Conservation (phyloP, 2,329 filamentous ascomycete species). For the Colletotrichum lini region DNA sequence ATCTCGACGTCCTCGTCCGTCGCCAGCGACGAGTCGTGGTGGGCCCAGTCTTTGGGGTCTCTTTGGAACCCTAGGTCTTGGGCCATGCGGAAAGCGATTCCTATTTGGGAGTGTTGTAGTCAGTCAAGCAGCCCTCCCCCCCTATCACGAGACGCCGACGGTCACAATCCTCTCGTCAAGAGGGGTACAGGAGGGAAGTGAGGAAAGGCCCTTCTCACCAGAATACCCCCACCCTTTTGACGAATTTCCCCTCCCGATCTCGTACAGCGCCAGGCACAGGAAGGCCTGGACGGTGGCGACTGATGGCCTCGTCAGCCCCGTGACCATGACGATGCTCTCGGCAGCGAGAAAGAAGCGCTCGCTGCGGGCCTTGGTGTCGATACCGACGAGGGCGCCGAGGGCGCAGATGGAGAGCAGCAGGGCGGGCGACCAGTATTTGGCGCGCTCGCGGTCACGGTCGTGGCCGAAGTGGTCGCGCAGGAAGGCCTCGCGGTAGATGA, state of each 20-base stretch:
- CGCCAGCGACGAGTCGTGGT: constrained; percentile 42
- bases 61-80: constrained; percentile 49
- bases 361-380: constrained; percentile 34
- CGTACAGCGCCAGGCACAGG: constrained; percentile 49
- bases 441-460: background rate
- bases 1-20: constrained; percentile 48
- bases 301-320: constrained; percentile 44
- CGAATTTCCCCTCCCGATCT: constrained; percentile 47
- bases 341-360: constrained; percentile 46
- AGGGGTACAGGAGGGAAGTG: background rate
- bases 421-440: constrained; percentile 48
- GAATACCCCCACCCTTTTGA: constrained; percentile 50
- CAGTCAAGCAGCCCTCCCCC: background rate
- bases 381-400: constrained; percentile 43
- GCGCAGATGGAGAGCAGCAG: constrained; percentile 47
- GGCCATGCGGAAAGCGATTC: constrained; percentile 50
- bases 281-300: constrained; percentile 47
- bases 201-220: constrained; percentile 35
- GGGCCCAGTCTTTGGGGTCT: constrained; percentile 46
- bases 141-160: background rate
- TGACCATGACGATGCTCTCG: constrained; percentile 47
- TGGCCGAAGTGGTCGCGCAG: constrained; percentile 43
- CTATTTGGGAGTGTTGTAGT: constrained; percentile 1
- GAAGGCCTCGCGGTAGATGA: constrained; percentile 50
- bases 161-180: background rate